A percentile compares a stretch with the other conserved stretches of the same genome.
Conservation (phyloP, 495 filamentous ascomycete genomes). For the Parathielavia appendiculata region DNA sequence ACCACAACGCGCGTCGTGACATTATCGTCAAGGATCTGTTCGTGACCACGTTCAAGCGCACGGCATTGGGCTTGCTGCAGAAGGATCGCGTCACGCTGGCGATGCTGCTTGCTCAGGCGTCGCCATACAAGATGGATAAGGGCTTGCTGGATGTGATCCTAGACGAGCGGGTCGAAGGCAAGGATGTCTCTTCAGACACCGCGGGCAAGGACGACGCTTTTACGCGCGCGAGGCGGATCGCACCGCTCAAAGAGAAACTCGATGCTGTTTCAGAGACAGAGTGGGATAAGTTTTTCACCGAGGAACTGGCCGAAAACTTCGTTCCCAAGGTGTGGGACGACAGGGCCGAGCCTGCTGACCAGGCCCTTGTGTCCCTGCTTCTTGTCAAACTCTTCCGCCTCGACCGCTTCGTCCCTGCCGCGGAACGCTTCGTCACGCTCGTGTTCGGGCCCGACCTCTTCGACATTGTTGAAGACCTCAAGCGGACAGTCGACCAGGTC, state of each 20-base stretch:
- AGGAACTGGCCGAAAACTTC: conserved; percentile 82
- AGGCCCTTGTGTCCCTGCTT: conserved; percentile 76
- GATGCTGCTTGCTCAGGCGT: conserved; percentile 92
- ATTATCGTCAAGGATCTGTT: conserved; percentile 88
- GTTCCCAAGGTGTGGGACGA: conserved; percentile 76
- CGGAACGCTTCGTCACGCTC: conserved; percentile 80
- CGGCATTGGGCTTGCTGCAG: conserved; percentile 85
- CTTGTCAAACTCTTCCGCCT: conserved; percentile 92
- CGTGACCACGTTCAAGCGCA: conserved; percentile 84
- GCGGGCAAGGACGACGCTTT: conserved; percentile 66
- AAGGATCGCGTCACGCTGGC: conserved; percentile 91
- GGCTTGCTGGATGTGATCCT: conserved; percentile 78
- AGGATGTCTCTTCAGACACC: conserved; percentile 67
- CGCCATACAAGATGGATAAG: conserved; percentile 91
- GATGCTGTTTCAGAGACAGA: conserved; percentile 52
- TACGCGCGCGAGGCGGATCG: conserved; percentile 58
- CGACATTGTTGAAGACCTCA: conserved; percentile 75
- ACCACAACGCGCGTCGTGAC: conserved; percentile 71
- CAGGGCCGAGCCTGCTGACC: conserved; percentile 58
- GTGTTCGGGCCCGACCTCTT: conserved; percentile 84
- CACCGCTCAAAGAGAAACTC: conserved; percentile 69
- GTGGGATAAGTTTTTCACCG: conserved; percentile 75
- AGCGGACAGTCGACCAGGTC: conserved; percentile 78
- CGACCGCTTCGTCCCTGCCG: conserved; percentile 88
- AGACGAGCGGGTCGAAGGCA: conserved; percentile 67